Percentiles rank a stretch among this genome's conserved stretches.
Conservation (phyloP, 768 basidiomycete genomes). For the Paxillus involutus region DNA sequence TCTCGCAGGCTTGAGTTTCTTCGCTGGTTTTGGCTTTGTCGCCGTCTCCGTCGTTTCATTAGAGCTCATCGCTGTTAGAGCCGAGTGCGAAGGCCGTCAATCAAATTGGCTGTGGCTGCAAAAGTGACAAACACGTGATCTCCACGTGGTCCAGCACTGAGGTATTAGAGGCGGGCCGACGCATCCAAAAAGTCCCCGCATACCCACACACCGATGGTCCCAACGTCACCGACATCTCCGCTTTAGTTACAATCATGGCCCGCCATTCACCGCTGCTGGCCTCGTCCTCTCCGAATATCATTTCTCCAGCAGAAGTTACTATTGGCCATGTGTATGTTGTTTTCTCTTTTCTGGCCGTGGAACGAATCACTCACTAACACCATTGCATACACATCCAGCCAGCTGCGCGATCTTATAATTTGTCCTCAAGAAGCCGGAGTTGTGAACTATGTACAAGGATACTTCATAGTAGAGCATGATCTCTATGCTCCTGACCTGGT, state of each 20-base stretch:
- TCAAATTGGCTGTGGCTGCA: not conserved
- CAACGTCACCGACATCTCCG: conserved; percentile 10
- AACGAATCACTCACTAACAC: conserved; percentile 2
- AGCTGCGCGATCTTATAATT: conserved; percentile 76
- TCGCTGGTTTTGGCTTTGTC: conserved; percentile 34
- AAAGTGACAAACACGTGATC: conserved; percentile 17
- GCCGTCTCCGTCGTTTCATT: conserved; percentile 22
- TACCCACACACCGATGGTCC: not conserved
- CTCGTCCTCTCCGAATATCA: conserved; percentile 40
- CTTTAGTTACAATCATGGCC: conserved; percentile 37
- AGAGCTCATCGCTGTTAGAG: conserved; percentile 29
- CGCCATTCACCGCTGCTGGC: conserved; percentile 45
- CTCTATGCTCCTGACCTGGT: conserved; percentile 48
- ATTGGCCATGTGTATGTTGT: conserved; percentile 64
- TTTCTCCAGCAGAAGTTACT: conserved; percentile 43
- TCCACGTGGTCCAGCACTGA: conserved; percentile 11
- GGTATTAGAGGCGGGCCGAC: conserved; percentile 16
- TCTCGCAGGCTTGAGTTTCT: conserved; percentile 87
- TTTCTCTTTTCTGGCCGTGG: not conserved
- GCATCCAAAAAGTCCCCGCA: not conserved
- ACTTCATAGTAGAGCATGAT: conserved; percentile 62
- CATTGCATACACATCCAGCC: conserved; percentile 40
- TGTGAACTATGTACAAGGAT: conserved; percentile 58
- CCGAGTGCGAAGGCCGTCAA: not conserved
- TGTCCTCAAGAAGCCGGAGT: conserved; percentile 67